Conservation (phyloP, 2,329 filamentous ascomycete species). For the Fusarium dlaminii region DNA sequence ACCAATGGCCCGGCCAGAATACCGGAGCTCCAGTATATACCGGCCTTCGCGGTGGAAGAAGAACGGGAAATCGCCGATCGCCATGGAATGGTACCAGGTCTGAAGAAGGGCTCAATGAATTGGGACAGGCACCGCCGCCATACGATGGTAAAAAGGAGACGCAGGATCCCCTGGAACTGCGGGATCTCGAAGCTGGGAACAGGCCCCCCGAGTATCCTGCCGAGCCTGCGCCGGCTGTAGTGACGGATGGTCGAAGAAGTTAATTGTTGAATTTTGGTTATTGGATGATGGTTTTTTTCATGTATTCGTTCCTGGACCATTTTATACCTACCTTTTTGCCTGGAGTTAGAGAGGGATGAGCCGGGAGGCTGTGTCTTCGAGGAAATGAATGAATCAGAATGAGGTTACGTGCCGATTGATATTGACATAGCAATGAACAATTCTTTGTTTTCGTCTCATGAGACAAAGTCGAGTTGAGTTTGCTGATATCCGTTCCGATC, state of each 20-base stretch:
- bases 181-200: slow-evolving; percentile 40
- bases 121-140: slow-evolving; percentile 72
- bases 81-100: slow-evolving; percentile 40
- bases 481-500: neutral
- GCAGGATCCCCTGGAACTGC: slow-evolving; percentile 34
- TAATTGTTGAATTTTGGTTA: neutral
- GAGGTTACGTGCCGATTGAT: neutral
- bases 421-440: neutral
- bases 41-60: slow-evolving; percentile 31
- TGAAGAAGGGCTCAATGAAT: slow-evolving; percentile 69
- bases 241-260: slow-evolving; percentile 30
- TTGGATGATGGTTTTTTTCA: neutral
- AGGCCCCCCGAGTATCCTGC: slow-evolving; percentile 45
- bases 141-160: slow-evolving; percentile 56
- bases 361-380: too few species aligned
- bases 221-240: slow-evolving; percentile 39
- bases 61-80: slow-evolving; percentile 33
- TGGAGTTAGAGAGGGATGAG: neutral
- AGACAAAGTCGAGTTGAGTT: neutral
- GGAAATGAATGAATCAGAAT: neutral
- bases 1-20: slow-evolving; percentile 20
- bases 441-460: neutral
- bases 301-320: neutral
- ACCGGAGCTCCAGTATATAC: slow-evolving; percentile 26
- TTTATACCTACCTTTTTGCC: neutral